Conservation (phyloP, 2,329 filamentous ascomycete species). For the Xylariaceae sp. region DNA sequence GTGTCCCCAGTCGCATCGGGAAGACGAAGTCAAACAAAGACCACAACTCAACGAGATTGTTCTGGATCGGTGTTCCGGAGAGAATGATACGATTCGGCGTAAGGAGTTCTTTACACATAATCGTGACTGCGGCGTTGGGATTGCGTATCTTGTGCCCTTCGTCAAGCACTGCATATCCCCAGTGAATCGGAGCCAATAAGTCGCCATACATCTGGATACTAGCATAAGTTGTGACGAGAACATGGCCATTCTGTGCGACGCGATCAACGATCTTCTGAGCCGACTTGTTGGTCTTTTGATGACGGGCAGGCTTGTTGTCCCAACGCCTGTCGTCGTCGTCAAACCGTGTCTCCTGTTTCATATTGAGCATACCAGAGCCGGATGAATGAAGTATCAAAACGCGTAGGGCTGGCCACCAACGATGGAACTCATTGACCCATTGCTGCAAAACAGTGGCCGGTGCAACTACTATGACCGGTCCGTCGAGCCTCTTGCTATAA, state of each 20-base stretch:
- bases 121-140: slow-evolving; percentile 88
- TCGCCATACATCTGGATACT: slow-evolving; percentile 90
- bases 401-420: slow-evolving; percentile 98
- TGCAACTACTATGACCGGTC: slow-evolving; percentile 85
- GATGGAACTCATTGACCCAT: slow-evolving; percentile 98
- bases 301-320: slow-evolving; percentile 42
- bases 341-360: slow-evolving; percentile 56
- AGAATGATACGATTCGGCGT: slow-evolving; percentile 89
- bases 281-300: slow-evolving; percentile 50
- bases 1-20: slow-evolving; percentile 87
- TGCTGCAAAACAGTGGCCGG: slow-evolving; percentile 93
- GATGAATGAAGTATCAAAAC: slow-evolving; percentile 94
- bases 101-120: slow-evolving; percentile 88
- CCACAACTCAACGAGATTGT: slow-evolving; percentile 25
- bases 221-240: slow-evolving; percentile 92
- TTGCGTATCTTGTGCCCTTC: slow-evolving; percentile 99
- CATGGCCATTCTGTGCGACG: slow-evolving; percentile 79
- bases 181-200: slow-evolving; percentile 73
- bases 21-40: slow-evolving; percentile 90
- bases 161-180: slow-evolving; percentile 91
- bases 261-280: slow-evolving; percentile 77
- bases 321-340: slow-evolving; percentile 52
- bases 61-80: slow-evolving; percentile 70
- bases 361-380: slow-evolving; percentile 90
- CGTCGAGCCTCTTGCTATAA: slow-evolving; percentile 78